Conservation (phyloP, 2,329 filamentous ascomycete species). For the Stagonosporopsis vannaccii region DNA sequence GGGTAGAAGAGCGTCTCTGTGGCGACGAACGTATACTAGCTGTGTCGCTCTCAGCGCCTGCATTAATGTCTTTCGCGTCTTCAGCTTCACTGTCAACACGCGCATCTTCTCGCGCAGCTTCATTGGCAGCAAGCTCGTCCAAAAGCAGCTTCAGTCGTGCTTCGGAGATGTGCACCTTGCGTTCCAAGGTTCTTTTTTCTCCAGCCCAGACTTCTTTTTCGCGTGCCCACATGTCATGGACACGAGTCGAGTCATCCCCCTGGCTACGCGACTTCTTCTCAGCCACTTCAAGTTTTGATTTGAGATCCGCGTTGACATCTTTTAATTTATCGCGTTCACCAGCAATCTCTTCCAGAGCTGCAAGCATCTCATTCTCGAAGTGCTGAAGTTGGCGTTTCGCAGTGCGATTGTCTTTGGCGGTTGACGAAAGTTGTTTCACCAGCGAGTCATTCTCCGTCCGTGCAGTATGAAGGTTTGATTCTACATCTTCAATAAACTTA, state of each 20-base stretch:
- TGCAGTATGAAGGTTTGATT: conserved; percentile 73
- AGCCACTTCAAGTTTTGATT: conserved; percentile 75
- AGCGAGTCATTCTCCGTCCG: conserved; percentile 78
- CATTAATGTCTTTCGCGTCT: conserved; percentile 65
- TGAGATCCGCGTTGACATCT: conserved; percentile 74
- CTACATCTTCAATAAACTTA: conserved; percentile 84
- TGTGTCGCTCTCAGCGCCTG: conserved; percentile 68
- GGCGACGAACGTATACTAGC: conserved; percentile 72
- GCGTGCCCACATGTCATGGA: conserved; percentile 80
- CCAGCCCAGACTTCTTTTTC: conserved; percentile 87
- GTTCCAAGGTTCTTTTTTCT: conserved; percentile 81
- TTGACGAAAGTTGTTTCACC: conserved; percentile 66
- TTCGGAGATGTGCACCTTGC: conserved; percentile 89
- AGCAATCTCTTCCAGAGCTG: conserved; percentile 81
- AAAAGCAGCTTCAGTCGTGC: conserved; percentile 82
- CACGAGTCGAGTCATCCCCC: conserved; percentile 82
- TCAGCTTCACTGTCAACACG: conserved; percentile 66
- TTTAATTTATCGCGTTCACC: conserved; percentile 87
- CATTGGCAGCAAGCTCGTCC: conserved; percentile 80
- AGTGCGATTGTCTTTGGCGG: conserved; percentile 77
- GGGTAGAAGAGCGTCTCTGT: conserved; percentile 56
- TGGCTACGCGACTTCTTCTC: conserved; percentile 80
- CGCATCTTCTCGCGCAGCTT: conserved; percentile 55
- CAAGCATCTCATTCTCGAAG: conserved; percentile 86
- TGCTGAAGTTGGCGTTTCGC: conserved; percentile 85